Conservation (phyloP, 805 yeast species). For the Metschnikowia hibisci region DNA sequence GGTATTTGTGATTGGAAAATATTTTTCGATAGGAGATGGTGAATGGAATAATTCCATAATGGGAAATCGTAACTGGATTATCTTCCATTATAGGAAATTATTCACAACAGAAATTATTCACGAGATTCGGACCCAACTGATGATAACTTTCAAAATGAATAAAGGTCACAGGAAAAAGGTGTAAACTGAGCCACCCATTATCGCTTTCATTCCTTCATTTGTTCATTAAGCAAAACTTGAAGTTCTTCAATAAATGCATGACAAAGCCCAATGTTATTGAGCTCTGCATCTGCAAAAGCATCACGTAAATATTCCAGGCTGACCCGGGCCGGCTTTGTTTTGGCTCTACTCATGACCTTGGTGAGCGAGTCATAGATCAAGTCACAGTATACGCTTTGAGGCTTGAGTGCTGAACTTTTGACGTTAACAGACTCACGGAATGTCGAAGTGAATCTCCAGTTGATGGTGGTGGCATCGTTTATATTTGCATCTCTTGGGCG, state of each 20-base stretch:
- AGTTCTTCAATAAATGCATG: slow-evolving; percentile 68
- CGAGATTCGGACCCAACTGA: too few relatives aligned
- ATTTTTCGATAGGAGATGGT: too few relatives aligned
- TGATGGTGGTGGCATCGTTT: slow-evolving; percentile 18
- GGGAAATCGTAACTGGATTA: too few relatives aligned
- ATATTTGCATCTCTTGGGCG: slow-evolving; percentile 3
- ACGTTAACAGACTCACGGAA: slow-evolving; percentile 6
- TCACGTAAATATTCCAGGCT: slow-evolving; percentile 43
- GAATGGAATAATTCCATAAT: too few relatives aligned
- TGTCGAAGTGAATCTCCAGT: slow-evolving; percentile 14
- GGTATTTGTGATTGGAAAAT: too few relatives aligned
- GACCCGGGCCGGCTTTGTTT: slow-evolving; percentile 42
- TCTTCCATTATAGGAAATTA: too few relatives aligned
- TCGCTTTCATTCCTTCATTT: background rate
- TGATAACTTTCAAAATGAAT: too few relatives aligned
- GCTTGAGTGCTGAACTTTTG: slow-evolving; percentile 5
- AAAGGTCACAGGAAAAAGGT: too few relatives aligned
- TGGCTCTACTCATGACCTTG: slow-evolving; percentile 50
- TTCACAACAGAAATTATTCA: too few relatives aligned
- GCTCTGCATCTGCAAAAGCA: slow-evolving; percentile 44
- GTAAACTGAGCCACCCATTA: background rate
- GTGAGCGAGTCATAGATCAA: slow-evolving; percentile 10
- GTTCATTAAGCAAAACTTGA: slow-evolving; percentile 10
- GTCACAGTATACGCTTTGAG: slow-evolving; percentile 11
- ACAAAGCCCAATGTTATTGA: slow-evolving; percentile 56